Conservation (phyloP, 768 basidiomycete species). For the Termitomyces sp. region DNA sequence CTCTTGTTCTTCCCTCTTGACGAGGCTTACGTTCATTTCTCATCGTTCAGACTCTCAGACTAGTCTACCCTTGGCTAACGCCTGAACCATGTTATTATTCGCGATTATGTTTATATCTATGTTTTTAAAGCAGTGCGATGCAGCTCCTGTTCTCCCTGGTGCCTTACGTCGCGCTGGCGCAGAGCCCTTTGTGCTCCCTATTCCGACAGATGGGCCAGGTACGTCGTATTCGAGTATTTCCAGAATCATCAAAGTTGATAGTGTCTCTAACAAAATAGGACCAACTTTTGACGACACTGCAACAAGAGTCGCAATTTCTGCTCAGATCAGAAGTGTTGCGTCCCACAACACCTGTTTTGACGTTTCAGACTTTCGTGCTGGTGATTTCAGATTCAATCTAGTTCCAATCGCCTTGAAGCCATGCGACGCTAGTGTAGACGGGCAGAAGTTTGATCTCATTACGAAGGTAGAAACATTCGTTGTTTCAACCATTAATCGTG, state of each 20-base stretch:
- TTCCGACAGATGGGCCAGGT: conserved; percentile 16
- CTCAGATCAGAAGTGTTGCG: conserved; percentile 19
- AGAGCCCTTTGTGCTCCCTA: conserved; percentile 16
- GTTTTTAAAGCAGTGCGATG: conserved; percentile 3
- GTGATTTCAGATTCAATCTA: conserved; percentile 25
- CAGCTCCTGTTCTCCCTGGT: conserved; percentile 2
- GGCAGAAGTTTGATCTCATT: conserved; percentile 27
- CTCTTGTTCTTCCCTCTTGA: conserved; percentile 11
- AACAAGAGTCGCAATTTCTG: conserved; percentile 20
- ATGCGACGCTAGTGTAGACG: conserved; percentile 20
- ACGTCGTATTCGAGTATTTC: neutral
- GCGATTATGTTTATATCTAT: conserved; percentile 1
- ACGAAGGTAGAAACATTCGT: conserved; percentile 14
- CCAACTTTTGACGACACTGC: conserved; percentile 24
- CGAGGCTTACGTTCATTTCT: conserved; percentile 6
- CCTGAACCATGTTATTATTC: neutral
- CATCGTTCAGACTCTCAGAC: neutral
- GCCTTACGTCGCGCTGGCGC: conserved; percentile 2
- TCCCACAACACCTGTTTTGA: conserved; percentile 22
- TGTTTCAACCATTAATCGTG: neutral
- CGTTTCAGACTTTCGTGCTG: conserved; percentile 24
- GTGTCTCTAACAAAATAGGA: conserved; percentile 6
- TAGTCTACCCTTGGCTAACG: neutral
- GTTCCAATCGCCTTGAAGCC: conserved; percentile 20
- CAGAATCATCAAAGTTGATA: neutral